Conservation (phyloP, 306 rosid genomes). For the Ormosia emarginata region DNA sequence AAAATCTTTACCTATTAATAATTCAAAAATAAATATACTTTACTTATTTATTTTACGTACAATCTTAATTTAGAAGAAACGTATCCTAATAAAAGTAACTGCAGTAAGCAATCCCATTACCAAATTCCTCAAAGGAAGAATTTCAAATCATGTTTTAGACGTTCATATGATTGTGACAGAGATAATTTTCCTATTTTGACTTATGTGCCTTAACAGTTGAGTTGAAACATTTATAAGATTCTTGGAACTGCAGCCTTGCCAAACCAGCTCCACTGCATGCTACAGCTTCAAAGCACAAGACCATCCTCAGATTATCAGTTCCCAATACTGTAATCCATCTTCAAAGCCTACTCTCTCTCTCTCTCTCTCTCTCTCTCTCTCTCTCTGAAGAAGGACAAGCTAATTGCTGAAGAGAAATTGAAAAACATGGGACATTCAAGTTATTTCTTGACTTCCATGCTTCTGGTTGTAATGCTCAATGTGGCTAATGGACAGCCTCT, state of each 20-base stretch:
- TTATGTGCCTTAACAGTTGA: background rate
- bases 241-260: slow-evolving; percentile 20
- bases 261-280: slow-evolving; percentile 19
- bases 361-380: slow-evolving; percentile 5
- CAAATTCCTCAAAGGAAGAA: slow-evolving; percentile 2
- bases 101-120: background rate
- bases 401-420: slow-evolving; percentile 16
- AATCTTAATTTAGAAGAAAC: too few species aligned
- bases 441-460: slow-evolving; percentile 22
- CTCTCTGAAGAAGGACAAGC: background rate
- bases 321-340: slow-evolving; percentile 30
- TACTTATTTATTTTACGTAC: too few species aligned
- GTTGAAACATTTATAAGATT: slow-evolving; percentile 31
- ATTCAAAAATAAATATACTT: too few species aligned
- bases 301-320: slow-evolving; percentile 17
- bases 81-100: too few species aligned
- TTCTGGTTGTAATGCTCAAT: slow-evolving; percentile 32
- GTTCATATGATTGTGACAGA: background rate
- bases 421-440: slow-evolving; percentile 30
- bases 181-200: slow-evolving; percentile 12
- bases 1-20: too few species aligned
- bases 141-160: background rate
- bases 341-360: background rate
- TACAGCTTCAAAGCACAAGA: slow-evolving; percentile 11
- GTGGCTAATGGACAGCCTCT: slow-evolving; percentile 51